phyloP scores from a whole-genome alignment of 2,329 filamentous ascomycete genomes.

The Falciphora oryzae region DNA sequence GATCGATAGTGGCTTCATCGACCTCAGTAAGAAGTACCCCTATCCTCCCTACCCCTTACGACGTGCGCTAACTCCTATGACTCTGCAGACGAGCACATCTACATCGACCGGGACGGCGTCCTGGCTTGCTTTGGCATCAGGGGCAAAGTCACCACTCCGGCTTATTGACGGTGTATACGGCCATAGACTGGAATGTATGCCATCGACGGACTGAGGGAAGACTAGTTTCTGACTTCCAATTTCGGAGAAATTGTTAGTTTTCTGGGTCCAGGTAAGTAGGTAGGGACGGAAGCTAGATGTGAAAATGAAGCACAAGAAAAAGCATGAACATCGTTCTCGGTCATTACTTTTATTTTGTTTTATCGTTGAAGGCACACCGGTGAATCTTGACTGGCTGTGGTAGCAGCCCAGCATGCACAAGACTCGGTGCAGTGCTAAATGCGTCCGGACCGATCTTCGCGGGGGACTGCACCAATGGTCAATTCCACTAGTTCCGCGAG shows the following conservation, averaged over 20 bases:
- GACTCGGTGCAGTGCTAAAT: neutral
- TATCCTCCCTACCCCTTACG: neutral
- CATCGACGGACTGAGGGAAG: no score
- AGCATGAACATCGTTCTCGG: no score
- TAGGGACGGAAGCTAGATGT: no score
- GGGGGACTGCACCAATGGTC: no score
- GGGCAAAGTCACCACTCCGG: neutral
- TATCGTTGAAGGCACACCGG: no score
- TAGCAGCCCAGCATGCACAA: neutral
- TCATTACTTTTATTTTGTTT: no score
- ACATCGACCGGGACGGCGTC: neutral
- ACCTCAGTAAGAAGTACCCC: neutral
- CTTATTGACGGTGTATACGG: no score
- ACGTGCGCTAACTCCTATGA: neutral
- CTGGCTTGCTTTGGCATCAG: constrained; percentile 1
- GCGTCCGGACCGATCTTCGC: neutral
- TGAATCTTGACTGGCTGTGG: no score
- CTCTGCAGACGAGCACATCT: neutral
- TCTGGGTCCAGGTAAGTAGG: neutral
- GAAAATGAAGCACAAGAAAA: no score
- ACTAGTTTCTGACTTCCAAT: no score
- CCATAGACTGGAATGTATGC: no score
- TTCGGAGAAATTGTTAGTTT: neutral
- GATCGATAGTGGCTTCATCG: neutral
- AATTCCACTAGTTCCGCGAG: neutral